These are phyloP conservation scores for Fusarium albidum DNA, from an alignment of 2,329 filamentous ascomycete genomes.

Conservation along the genomic window DNA sequence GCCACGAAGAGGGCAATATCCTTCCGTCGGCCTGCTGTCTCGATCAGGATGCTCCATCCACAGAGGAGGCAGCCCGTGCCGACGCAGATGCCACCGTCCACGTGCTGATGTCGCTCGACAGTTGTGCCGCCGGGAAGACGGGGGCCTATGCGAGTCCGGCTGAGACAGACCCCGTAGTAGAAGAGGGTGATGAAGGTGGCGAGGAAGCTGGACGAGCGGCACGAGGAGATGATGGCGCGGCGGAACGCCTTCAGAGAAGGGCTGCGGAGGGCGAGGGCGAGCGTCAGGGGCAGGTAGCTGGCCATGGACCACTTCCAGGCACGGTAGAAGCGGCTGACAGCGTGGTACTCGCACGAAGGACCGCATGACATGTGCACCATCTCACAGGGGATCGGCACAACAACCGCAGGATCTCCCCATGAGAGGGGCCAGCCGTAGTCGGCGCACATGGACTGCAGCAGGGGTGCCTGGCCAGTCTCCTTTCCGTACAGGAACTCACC, in stretches of 20 bases:
- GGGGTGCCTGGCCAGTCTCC: conserved; percentile 73
- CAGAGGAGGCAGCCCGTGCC: conserved; percentile 76
- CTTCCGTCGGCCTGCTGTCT: conserved; percentile 70
- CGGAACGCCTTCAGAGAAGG: conserved; percentile 58
- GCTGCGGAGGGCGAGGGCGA: conserved; percentile 65
- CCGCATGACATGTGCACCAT: conserved; percentile 84
- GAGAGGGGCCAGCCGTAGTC: conserved; percentile 73
- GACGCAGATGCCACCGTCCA: conserved; percentile 74
- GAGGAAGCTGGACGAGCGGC: conserved; percentile 79
- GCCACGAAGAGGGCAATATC: conserved; percentile 85
- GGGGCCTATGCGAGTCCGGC: conserved; percentile 77
- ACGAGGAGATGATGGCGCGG: conserved; percentile 65
- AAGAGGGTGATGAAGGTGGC: conserved; percentile 80
- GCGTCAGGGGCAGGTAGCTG: conserved; percentile 79
- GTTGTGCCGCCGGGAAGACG: conserved; percentile 65
- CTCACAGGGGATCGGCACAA: conserved; percentile 81
- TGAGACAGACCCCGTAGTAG: conserved; percentile 85
- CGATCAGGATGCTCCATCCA: conserved; percentile 83
- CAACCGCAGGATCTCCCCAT: conserved; percentile 76
- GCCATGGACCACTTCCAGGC: conserved; percentile 78
- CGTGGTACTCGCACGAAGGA: conserved; percentile 78
- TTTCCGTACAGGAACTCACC: conserved; percentile 75
- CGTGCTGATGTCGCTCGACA: conserved; percentile 54
- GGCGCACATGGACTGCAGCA: conserved; percentile 75
- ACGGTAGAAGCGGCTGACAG: conserved; percentile 69